These are phyloP conservation scores for Fusarium longipes DNA, from an alignment of 2,329 filamentous ascomycete genomes.

Conservation along the genomic window DNA sequence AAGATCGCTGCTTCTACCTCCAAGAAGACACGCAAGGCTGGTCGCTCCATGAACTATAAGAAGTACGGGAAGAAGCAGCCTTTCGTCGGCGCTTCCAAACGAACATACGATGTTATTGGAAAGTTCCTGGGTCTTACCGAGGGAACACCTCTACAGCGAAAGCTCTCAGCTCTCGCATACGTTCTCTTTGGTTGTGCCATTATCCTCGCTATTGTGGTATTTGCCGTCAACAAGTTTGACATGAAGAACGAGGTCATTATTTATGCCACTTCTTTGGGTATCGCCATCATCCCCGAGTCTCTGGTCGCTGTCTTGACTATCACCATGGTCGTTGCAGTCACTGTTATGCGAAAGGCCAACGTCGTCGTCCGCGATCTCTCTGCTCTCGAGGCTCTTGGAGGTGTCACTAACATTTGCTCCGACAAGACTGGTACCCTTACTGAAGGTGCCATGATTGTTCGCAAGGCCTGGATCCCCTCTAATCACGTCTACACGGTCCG, in stretches of 20 bases:
- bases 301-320: constrained; percentile 77
- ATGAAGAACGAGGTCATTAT: constrained; percentile 65
- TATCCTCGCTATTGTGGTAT: constrained; percentile 67
- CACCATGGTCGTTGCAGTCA: constrained; percentile 74
- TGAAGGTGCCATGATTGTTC: constrained; percentile 76
- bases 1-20: constrained; percentile 70
- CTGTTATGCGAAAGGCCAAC: constrained; percentile 72
- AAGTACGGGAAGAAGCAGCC: constrained; percentile 65
- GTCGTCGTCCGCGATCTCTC: constrained; percentile 74
- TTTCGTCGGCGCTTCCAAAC: constrained; percentile 59
- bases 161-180: constrained; percentile 81
- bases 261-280: constrained; percentile 68
- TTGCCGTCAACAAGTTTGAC: constrained; percentile 66
- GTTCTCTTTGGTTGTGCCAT: constrained; percentile 78
- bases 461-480: constrained; percentile 72
- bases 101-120: constrained; percentile 61
- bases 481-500: constrained; percentile 69
- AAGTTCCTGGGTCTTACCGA: constrained; percentile 71
- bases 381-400: constrained; percentile 75
- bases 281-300: constrained; percentile 72
- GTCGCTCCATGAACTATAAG: constrained; percentile 63
- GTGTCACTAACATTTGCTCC: constrained; percentile 78
- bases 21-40: constrained; percentile 66
- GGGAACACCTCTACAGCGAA: constrained; percentile 82
- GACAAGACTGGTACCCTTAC: constrained; percentile 79